Base-by-base conservation (phyloP, 768 basidiomycete genomes). In the Tylopilus balloui region DNA sequence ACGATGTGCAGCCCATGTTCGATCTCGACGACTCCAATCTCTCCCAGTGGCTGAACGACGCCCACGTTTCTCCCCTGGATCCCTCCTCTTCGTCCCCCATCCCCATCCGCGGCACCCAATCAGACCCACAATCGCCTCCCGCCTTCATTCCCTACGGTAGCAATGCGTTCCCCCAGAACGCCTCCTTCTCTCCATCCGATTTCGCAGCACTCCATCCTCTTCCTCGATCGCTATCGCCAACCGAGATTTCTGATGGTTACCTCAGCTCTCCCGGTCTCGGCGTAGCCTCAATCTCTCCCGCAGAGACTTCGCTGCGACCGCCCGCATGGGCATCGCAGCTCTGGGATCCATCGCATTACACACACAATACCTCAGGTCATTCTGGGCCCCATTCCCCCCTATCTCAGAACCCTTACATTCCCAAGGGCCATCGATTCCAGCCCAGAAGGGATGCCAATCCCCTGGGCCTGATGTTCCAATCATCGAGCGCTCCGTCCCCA, bases 241-340 rank as follows among this genome's bases (percentile, higher is more conserved):
- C 78, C 0, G 77, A 80, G 10, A 70, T 74, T 1, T 78, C 73
- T 48, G 79, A 80, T 29, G 79, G 76, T 21, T 66, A 63, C 42
- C 66, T 66, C 56, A 62, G 72, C 53, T 67, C 64, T 2, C 68
- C 69, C 36, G 68, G 74, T 34, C 75, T 73, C 45, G 71, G 73
- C 34, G 66, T 80, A 11, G 68, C 73, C 23, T 83, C 85, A 1
- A 73, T 83, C 48, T 81, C 84, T 7, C 81, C 85, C 14, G 72
- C 75, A 15, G 82, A 86, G 39, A 79, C 78, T 6, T 75, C 81
- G 27, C 65, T 80, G 23, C 73, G 72, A 45, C 72, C 82, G 5
- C 85, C 86, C 1, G 59, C 71, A 2, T 88, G 86, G 86, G 81
- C 80, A 13, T 68, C 80, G 9, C 82, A 87, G 51, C 70, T 86